These are phyloP conservation scores for Mycena leptocephala DNA, from an alignment of 768 basidiomycete species.

Conservation along the genomic window DNA sequence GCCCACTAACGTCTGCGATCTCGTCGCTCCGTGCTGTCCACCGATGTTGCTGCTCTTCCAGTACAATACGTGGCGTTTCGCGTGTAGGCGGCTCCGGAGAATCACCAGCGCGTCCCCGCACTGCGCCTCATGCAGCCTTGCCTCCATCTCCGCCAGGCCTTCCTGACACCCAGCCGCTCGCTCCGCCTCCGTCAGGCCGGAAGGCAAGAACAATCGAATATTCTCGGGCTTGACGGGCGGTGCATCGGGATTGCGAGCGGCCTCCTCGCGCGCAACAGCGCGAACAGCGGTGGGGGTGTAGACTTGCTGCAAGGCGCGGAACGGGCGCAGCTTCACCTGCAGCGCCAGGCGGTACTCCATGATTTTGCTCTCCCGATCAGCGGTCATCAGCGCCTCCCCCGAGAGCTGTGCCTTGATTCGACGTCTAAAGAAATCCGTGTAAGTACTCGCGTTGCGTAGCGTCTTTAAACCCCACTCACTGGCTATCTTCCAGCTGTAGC, in stretches of 20 bases:
- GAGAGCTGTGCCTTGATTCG: background rate
- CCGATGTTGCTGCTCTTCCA: background rate
- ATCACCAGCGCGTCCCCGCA: too few species aligned
- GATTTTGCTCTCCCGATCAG: background rate
- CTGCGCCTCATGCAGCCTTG: too few species aligned
- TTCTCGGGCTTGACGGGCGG: conserved; percentile 1
- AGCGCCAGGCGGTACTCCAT: conserved; percentile 17
- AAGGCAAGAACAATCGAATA: conserved; percentile 10
- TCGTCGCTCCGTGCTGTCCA: background rate
- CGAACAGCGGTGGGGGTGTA: conserved; percentile 17
- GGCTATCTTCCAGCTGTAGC: too few species aligned
- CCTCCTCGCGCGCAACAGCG: background rate
- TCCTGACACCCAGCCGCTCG: too few species aligned
- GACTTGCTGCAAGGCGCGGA: conserved; percentile 6
- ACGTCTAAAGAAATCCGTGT: background rate
- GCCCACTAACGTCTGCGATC: background rate
- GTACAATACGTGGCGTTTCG: background rate
- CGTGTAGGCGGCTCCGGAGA: too few species aligned
- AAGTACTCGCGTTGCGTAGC: too few species aligned
- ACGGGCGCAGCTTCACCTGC: conserved; percentile 6
- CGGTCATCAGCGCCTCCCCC: background rate
- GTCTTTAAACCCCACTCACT: too few species aligned
- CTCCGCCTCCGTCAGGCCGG: background rate
- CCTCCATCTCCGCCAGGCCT: too few species aligned
- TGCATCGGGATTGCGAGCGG: background rate